Percentiles rank a stretch among this genome's conserved stretches.
Conservation (phyloP, 257 asterid genomes). For the Solanum chiquidenum region DNA sequence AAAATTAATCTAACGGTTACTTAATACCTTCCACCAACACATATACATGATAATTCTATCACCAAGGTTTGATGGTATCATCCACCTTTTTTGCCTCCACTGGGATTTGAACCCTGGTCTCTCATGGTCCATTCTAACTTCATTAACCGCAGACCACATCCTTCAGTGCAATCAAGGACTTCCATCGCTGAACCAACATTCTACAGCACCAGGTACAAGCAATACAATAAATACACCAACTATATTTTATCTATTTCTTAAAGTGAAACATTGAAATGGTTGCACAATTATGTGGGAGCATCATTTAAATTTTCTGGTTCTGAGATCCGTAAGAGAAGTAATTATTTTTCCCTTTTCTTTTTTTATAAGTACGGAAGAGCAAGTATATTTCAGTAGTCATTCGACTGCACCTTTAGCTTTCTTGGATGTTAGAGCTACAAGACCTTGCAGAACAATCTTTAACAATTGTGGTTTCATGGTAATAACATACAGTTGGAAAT, state of each 20-base stretch:
- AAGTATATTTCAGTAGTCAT: not conserved
- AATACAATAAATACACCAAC: not conserved
- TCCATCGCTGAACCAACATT: not conserved
- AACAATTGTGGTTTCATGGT: not conserved
- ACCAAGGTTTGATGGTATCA: not conserved
- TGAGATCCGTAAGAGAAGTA: not conserved
- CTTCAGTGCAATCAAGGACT: not conserved
- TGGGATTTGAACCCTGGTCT: not conserved
- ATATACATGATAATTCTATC: not conserved
- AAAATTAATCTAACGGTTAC: not conserved
- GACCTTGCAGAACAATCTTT: not conserved
- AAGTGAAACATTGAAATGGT: not conserved
- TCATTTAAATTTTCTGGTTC: not conserved
- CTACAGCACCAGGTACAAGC: not conserved
- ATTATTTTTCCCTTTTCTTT: not conserved
- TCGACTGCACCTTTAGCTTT: not conserved
- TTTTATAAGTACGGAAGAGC: not conserved
- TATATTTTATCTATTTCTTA: not conserved
- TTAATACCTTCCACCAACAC: not conserved
- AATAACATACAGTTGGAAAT: not conserved
- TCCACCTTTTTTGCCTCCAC: not conserved
- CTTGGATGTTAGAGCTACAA: not conserved
- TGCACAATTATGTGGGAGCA: not conserved
- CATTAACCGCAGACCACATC: not conserved
- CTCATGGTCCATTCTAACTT: not conserved